Percentiles rank a stretch among this genome's conserved stretches.
Evolutionary conservation across 345 rosid species (phyloP).

Genomic region (Boechera retrofracta): DNA sequence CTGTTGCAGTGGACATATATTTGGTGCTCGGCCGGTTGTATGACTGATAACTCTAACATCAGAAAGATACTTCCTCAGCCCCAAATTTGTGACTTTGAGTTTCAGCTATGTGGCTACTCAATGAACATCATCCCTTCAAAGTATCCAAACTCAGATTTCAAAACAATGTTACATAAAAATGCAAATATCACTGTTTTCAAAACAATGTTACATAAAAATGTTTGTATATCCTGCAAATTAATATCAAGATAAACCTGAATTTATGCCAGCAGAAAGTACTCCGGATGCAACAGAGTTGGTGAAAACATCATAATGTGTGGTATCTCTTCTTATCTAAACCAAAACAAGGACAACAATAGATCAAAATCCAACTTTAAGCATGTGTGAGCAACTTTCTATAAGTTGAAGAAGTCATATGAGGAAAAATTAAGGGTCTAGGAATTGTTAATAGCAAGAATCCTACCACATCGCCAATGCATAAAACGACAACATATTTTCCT

Average conservation of each 20-base stretch:
- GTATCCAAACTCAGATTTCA: too few relatives aligned
- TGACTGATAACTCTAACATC: too few relatives aligned
- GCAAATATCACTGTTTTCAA: background rate
- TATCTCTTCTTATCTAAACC: slow-evolving; percentile 87
- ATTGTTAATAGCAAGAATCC: slow-evolving; percentile 30
- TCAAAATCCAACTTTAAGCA: slow-evolving; percentile 32
- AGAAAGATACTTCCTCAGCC: too few relatives aligned
- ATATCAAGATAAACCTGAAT: slow-evolving; percentile 61
- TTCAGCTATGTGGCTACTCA: too few relatives aligned
- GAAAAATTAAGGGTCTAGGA: background rate
- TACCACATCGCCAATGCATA: slow-evolving; percentile 99
- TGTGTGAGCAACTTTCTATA: background rate
- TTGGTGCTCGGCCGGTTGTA: too few relatives aligned
- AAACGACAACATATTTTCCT: slow-evolving; percentile 64
- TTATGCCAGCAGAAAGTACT: slow-evolving; percentile 94
- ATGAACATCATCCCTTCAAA: too few relatives aligned
- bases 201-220: background rate
- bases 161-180: too few relatives aligned
- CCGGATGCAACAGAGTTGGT: slow-evolving; percentile 97
- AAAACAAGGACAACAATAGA: slow-evolving; percentile 21
- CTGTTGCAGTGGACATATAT: too few relatives aligned
- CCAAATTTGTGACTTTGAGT: too few relatives aligned
- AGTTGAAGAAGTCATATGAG: background rate
- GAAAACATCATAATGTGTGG: slow-evolving; percentile 94
- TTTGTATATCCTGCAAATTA: background rate